phyloP scores from a whole-genome alignment of 768 basidiomycete species.

The Cubamyces lactineus region DNA sequence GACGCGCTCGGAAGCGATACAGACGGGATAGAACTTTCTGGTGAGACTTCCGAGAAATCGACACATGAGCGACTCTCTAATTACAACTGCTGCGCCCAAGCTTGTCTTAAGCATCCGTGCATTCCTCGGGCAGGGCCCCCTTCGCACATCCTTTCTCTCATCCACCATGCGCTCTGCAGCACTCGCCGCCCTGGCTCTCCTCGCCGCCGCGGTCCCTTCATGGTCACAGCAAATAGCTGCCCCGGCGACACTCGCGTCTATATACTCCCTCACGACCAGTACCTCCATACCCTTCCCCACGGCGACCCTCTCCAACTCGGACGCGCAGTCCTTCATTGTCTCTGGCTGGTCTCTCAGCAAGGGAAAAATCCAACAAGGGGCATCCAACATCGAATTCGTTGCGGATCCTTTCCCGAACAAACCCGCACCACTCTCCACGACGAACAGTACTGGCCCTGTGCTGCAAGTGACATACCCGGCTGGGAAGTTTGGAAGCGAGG shows the following conservation, averaged over 20 bases:
- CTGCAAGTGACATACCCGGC: constrained; percentile 67
- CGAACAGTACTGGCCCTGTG: constrained; percentile 36
- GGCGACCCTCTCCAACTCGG: constrained; percentile 53
- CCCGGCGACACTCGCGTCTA: constrained; percentile 44
- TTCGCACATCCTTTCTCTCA: constrained; percentile 1
- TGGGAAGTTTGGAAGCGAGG: constrained; percentile 59
- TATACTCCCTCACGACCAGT: constrained; percentile 59
- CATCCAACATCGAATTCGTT: constrained; percentile 61
- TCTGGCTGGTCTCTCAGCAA: constrained; percentile 65
- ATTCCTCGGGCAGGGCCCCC: constrained; percentile 23
- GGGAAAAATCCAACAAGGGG: constrained; percentile 61
- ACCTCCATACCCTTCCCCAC: constrained; percentile 69
- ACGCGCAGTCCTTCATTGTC: constrained; percentile 54
- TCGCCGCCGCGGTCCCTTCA: constrained; percentile 14
- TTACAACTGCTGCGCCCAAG: constrained; percentile 4
- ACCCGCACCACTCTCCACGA: constrained; percentile 36
- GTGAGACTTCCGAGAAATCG: not conserved
- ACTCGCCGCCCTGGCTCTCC: constrained; percentile 13
- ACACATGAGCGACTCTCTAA: not conserved
- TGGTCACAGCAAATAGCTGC: constrained; percentile 22
- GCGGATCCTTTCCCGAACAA: constrained; percentile 65
- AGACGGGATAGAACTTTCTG: not conserved
- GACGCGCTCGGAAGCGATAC: not conserved
- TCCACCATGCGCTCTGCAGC: constrained; percentile 17
- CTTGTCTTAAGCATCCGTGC: not conserved